These are phyloP conservation scores for Epichloe scottii DNA, from an alignment of 2,329 filamentous ascomycete genomes.

Conservation along the genomic window DNA sequence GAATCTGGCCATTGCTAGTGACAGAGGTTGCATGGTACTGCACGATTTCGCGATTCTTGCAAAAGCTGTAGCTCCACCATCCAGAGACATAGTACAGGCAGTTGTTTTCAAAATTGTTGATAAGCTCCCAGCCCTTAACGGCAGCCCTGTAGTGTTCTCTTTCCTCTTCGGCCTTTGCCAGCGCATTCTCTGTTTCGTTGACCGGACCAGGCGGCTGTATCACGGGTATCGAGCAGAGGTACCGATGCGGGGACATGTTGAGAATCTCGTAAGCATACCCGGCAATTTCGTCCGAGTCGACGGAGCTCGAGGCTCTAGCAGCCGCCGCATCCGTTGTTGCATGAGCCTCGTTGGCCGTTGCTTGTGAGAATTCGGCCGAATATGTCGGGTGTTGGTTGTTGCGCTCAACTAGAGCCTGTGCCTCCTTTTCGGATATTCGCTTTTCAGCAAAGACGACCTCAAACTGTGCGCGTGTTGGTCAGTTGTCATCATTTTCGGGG, in stretches of 20 bases:
- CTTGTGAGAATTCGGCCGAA: slow-evolving; percentile 26
- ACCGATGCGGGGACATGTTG: slow-evolving; percentile 54
- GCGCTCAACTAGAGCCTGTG: slow-evolving; percentile 44
- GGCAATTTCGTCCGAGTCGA: slow-evolving; percentile 19
- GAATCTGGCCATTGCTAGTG: slow-evolving; percentile 54
- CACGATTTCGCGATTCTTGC: slow-evolving; percentile 74
- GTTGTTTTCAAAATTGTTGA: slow-evolving; percentile 65
- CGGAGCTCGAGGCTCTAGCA: slow-evolving; percentile 11
- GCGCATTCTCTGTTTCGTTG: slow-evolving; percentile 53
- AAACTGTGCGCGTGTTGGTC: slow-evolving; percentile 40
- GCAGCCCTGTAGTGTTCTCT: slow-evolving; percentile 69
- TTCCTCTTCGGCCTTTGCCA: slow-evolving; percentile 61
- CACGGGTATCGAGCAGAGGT: slow-evolving; percentile 74
- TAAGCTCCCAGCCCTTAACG: slow-evolving; percentile 65
- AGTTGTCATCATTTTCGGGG: not conserved
- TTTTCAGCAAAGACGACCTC: slow-evolving; percentile 65
- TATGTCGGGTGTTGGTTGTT: slow-evolving; percentile 23
- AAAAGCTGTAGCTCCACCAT: slow-evolving; percentile 96
- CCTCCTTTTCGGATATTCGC: slow-evolving; percentile 60
- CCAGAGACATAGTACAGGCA: slow-evolving; percentile 75
- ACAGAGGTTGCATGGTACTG: slow-evolving; percentile 80
- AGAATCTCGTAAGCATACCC: slow-evolving; percentile 54
- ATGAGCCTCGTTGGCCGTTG: slow-evolving; percentile 21
- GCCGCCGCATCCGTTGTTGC: not conserved
- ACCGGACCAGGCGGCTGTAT: slow-evolving; percentile 45